Evolutionary conservation across 169 alveolate species (phyloP).

Genomic region (Cyclospora cayetanensis): DNA sequence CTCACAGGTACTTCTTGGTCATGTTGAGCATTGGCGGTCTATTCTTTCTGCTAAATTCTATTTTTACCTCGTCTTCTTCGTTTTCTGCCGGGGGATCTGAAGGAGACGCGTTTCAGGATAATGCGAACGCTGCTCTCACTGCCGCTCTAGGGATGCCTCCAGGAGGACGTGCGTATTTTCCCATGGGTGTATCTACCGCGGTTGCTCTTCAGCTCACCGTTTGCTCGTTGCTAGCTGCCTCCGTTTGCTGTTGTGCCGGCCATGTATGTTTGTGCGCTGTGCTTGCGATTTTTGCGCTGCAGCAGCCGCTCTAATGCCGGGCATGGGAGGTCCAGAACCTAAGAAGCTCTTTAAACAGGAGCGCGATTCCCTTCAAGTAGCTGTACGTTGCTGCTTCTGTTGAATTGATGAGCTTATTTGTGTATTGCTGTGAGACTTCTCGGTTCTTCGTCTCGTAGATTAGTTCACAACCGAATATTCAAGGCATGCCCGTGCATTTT

Average conservation of each 20-base stretch:
- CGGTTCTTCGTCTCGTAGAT: not conserved
- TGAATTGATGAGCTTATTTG: not conserved
- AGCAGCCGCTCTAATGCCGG: slow-evolving; percentile 42
- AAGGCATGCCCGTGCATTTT: too few species aligned
- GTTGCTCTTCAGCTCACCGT: too few species aligned
- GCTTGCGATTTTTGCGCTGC: too few species aligned
- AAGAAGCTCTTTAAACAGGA: slow-evolving; percentile 62
- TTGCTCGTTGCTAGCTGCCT: too few species aligned
- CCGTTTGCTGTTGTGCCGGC: too few species aligned
- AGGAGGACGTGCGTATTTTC: not conserved
- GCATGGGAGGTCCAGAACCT: slow-evolving; percentile 54
- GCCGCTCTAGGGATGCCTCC: not conserved
- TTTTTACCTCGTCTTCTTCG: not conserved
- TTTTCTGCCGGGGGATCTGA: not conserved
- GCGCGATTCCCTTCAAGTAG: slow-evolving; percentile 16
- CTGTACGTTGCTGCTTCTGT: not conserved
- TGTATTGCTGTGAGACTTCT: not conserved
- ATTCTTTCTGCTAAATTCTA: not conserved
- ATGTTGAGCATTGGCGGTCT: not conserved
- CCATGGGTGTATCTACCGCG: too few species aligned
- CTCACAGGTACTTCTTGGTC: not conserved
- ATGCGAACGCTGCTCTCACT: not conserved
- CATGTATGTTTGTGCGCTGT: too few species aligned
- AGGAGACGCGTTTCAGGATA: not conserved
- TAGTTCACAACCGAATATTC: not conserved